Percentiles rank a stretch among this genome's conserved stretches.
These are phyloP conservation scores for Fraxinus sp. DNA, from an alignment of 305 asterid species.

Conservation along the genomic window DNA sequence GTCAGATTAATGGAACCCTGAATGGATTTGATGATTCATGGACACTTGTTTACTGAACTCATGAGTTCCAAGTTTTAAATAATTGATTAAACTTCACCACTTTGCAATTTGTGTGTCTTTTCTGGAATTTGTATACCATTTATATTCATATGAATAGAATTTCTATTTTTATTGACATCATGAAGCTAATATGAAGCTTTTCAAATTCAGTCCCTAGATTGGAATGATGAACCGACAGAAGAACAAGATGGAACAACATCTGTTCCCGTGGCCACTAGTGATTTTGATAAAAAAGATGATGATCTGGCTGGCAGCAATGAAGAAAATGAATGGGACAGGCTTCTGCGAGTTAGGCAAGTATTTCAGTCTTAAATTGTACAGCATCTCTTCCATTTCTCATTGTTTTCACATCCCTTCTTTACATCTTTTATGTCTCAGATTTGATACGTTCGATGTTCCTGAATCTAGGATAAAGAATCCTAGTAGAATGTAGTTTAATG, in stretches of 20 bases:
- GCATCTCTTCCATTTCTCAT: conserved; percentile 2
- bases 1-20: not conserved
- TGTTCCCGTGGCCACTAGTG: conserved; percentile 41
- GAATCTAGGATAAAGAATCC: not conserved
- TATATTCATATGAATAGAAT: not conserved
- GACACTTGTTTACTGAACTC: not conserved
- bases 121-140: not conserved
- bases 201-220: conserved; percentile 60
- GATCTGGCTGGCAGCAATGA: conserved; percentile 45
- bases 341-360: conserved; percentile 82
- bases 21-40: conserved; percentile 2
- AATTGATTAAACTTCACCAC: not conserved
- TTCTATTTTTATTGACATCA: not conserved
- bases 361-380: conserved; percentile 12
- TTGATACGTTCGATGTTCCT: not conserved
- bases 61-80: not conserved
- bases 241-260: conserved; percentile 57
- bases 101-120: not conserved
- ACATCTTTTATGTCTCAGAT: conserved; percentile 16
- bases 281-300: conserved; percentile 62
- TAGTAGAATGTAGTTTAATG: not conserved
- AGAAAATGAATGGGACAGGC: conserved; percentile 96
- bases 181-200: not conserved
- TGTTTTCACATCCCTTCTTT: not conserved
- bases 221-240: conserved; percentile 86